Percentiles rank a stretch among this genome's conserved stretches.
These are phyloP conservation scores for Craspedostauros australis DNA, from an alignment of 108 stramenopile genomes.

Conservation along the genomic window DNA sequence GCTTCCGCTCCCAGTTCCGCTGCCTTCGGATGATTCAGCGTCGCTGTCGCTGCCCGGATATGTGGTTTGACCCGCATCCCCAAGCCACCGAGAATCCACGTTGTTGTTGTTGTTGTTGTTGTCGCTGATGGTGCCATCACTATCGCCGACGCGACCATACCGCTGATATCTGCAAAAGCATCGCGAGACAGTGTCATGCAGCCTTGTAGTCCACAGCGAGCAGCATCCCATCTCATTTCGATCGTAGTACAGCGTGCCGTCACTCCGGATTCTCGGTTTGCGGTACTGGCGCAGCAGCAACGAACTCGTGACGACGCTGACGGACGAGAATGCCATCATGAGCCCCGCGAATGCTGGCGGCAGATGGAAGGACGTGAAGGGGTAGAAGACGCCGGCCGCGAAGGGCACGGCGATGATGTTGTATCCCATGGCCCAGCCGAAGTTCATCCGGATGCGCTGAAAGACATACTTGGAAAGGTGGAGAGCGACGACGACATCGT, in stretches of 20 bases:
- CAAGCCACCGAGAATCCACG: too few relatives aligned
- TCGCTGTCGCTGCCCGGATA: too few relatives aligned
- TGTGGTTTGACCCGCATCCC: too few relatives aligned
- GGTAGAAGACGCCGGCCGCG: conserved; percentile 86
- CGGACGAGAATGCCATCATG: conserved; percentile 82
- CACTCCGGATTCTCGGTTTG: conserved; percentile 32
- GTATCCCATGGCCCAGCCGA: conserved; percentile 89
- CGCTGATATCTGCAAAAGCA: too few relatives aligned
- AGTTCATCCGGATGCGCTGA: conserved; percentile 79
- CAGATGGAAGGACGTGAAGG: conserved; percentile 58
- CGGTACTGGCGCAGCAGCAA: conserved; percentile 51
- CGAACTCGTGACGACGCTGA: conserved; percentile 67
- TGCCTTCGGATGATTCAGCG: too few relatives aligned
- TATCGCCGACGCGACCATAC: too few relatives aligned
- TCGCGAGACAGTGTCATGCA: too few relatives aligned
- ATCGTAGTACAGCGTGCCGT: conserved; percentile 6
- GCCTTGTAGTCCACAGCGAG: too few relatives aligned
- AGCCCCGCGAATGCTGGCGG: conserved; percentile 85
- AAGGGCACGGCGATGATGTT: conserved; percentile 87
- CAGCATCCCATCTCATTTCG: too few relatives aligned
- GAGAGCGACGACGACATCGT: conserved; percentile 80
- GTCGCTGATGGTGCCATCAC: too few relatives aligned
- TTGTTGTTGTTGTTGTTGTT: too few relatives aligned
- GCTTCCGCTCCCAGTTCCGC: too few relatives aligned
- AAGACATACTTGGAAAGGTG: conserved; percentile 79